A percentile compares a stretch with the other conserved stretches of the same genome.
phyloP scores from a whole-genome alignment of 495 filamentous ascomycete genomes.

The Talaromyces stipitatus region DNA sequence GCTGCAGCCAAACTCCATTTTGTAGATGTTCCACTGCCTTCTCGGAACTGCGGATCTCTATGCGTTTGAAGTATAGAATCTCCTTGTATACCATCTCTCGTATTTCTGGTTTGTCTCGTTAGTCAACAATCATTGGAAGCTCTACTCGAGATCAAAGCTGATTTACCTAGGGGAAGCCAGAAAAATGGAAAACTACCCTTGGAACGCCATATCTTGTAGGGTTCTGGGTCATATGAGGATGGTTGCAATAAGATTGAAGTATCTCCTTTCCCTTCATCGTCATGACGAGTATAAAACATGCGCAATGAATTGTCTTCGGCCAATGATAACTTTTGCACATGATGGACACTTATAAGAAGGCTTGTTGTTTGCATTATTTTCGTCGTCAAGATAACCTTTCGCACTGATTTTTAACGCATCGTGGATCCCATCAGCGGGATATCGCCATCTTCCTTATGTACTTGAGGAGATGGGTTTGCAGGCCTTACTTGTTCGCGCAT shows the following conservation, averaged over 20 bases:
- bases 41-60: not conserved
- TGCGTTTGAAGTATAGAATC: not conserved
- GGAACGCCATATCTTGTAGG: not conserved
- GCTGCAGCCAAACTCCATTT: not conserved
- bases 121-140: not conserved
- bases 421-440: not conserved
- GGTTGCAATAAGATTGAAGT: no score
- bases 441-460: slow-evolving; percentile 1
- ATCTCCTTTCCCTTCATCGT: no score
- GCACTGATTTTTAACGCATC: not conserved
- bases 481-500: not conserved
- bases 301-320: not conserved
- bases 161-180: not conserved
- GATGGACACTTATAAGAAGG: not conserved
- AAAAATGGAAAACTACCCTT: not conserved
- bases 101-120: not conserved
- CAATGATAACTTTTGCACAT: not conserved
- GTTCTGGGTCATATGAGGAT: not conserved
- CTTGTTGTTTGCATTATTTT: not conserved
- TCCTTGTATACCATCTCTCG: not conserved
- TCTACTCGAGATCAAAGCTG: no score
- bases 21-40: not conserved
- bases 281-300: not conserved
- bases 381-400: not conserved
- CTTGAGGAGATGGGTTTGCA: not conserved